Evolutionary conservation across 2,329 filamentous ascomycete genomes (phyloP), one percentile per base, ranked within the genome.

Genomic region (Fusarium sterilihyphosum): DNA sequence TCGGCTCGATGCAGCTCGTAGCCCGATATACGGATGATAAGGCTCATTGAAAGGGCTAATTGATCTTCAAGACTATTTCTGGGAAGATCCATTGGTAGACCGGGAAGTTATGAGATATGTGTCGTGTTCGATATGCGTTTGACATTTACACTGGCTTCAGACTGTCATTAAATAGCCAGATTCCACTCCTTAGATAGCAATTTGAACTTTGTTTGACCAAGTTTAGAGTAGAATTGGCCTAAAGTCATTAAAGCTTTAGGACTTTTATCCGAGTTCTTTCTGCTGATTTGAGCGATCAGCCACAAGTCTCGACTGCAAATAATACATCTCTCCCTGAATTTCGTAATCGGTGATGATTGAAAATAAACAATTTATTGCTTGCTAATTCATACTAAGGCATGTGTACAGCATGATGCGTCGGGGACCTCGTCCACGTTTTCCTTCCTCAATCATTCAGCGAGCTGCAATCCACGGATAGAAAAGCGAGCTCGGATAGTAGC

Each of bases 401-500:
- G 14, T 6, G 22, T 29, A 16, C 22, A 3, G 46, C 16, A 22
- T 16, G 29, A 20, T 66, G 43, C 41, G 6, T 3, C 12, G 9
- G 35, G 17, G 18, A 2, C 5, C 3, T 29, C 6, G 8, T 2
- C 33, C 8, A 2, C 1, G 1, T 18, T n/a, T 22, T 38, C 8
- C 6, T 1, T 3, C 10, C 7, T 8, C 7, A 3, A 58, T 67
- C 33, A 77, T 59, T 78, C 8, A 8, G 75, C 75, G 31, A 74
- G 33, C 35, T 71, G 62, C 37, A 77, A 20, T 47, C 75, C 76
- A 1, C 75, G 75, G 29, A 77, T 44, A 1, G 70, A 70, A 46
- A 77, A n/a, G 1, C 64, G 71, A 67, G 76, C 75, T 26, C 72
- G 73, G 5, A 77, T 46, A 5, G 69, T 53, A 0, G 46, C 72